These are phyloP conservation scores for Catunica adiposa DNA, from an alignment of 2,329 filamentous ascomycete genomes.

Conservation along the genomic window DNA sequence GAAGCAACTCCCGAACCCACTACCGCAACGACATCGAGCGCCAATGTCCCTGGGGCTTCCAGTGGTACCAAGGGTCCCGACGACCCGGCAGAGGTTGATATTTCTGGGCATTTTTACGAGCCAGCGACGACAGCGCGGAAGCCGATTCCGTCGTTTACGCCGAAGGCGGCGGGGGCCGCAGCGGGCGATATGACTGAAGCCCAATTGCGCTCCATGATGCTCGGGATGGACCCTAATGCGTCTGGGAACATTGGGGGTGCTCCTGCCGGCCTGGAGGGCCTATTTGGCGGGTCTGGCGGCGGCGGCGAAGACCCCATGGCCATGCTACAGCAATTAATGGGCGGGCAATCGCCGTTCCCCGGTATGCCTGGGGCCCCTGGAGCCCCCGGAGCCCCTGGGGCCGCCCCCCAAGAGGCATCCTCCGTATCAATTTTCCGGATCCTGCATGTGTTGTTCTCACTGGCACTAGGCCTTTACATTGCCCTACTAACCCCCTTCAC, in stretches of 20 bases:
- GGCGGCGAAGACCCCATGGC: conserved; percentile 19
- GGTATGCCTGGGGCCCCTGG: conserved; percentile 18
- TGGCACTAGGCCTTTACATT: conserved; percentile 55
- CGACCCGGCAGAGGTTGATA: conserved; percentile 63
- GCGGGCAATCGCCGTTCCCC: conserved; percentile 20
- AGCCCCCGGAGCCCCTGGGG: conserved; percentile 20
- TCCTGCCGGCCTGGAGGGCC: conserved; percentile 9
- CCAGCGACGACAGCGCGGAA: conserved; percentile 22
- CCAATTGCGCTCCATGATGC: conserved; percentile 49
- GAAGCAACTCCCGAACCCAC: conserved; percentile 16
- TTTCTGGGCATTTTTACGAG: conserved; percentile 55
- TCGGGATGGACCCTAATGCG: conserved; percentile 32
- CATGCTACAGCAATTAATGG: conserved; percentile 61
- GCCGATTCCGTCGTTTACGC: conserved; percentile 20
- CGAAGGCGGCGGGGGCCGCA: conserved; percentile 18
- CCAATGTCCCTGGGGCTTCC: conserved; percentile 22
- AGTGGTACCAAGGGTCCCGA: too few species aligned
- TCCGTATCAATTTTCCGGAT: conserved; percentile 45
- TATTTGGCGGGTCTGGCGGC: conserved; percentile 13
- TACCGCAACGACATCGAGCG: conserved; percentile 14
- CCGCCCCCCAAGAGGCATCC: conserved; percentile 24
- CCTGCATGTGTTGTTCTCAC: conserved; percentile 54
- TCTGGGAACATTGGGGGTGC: conserved; percentile 16
- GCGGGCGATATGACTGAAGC: conserved; percentile 32
- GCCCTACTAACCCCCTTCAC: conserved; percentile 50